Evolutionary conservation across 1,139 yeast genomes (phyloP).

Genomic region (Torulaspora pretoriensis): DNA sequence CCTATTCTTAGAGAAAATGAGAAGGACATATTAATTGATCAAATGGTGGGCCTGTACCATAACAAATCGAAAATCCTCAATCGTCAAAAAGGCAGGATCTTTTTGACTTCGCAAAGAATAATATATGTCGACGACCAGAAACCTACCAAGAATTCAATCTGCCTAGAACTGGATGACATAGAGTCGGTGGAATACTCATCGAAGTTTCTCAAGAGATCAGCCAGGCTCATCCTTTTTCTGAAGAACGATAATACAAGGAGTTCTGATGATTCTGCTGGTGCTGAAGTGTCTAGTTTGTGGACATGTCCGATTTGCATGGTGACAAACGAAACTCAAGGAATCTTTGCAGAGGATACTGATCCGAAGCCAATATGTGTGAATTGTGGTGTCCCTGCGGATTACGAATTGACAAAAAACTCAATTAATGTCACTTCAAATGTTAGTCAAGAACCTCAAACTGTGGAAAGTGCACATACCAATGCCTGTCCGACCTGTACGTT

Average conservation of each 20-base stretch:
- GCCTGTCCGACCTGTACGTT: constrained; percentile 83
- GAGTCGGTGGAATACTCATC: constrained; percentile 46
- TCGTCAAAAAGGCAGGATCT: constrained; percentile 72
- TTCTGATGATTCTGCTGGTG: constrained; percentile 12
- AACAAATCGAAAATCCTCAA: constrained; percentile 60
- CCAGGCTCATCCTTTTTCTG: constrained; percentile 55
- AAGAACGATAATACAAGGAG: constrained; percentile 10
- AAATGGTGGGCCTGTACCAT: constrained; percentile 64
- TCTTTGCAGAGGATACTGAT: constrained; percentile 36
- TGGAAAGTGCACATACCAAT: constrained; percentile 35
- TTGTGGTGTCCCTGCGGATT: constrained; percentile 64
- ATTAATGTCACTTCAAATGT: constrained; percentile 13
- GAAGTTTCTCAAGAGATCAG: constrained; percentile 72
- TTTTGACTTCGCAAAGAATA: constrained; percentile 68
- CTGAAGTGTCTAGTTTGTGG: constrained; percentile 48
- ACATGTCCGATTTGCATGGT: constrained; percentile 79
- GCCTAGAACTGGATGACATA: constrained; percentile 48
- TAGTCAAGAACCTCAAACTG: neutral
- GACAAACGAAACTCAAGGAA: constrained; percentile 48
- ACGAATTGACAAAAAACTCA: constrained; percentile 36
- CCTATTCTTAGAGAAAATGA: constrained; percentile 46
- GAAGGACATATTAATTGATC: constrained; percentile 46
- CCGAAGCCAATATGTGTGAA: constrained; percentile 58
- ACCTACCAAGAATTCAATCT: constrained; percentile 45
- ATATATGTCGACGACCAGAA: constrained; percentile 61